A percentile compares a stretch with the other conserved stretches of the same genome.
Evolutionary conservation across 129 eudicot genomes (phyloP).

Genomic region (Tagetes patula): DNA sequence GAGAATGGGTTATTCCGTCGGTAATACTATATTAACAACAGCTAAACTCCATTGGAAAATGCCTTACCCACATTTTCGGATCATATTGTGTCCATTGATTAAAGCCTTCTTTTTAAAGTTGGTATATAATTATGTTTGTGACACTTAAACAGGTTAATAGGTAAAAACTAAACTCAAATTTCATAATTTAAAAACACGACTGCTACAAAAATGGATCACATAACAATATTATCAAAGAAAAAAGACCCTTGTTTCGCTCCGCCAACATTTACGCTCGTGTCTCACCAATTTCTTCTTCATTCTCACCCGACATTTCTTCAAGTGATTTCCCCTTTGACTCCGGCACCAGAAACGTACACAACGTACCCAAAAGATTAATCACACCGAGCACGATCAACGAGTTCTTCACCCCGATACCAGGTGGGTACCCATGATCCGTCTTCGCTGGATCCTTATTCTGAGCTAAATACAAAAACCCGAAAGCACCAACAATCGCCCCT

Average conservation of each 20-base stretch:
- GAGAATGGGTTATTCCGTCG: too few species aligned
- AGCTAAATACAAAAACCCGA: slow-evolving; percentile 61
- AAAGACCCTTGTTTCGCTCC: background rate
- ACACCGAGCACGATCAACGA: slow-evolving; percentile 46
- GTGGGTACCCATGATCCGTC: slow-evolving; percentile 54
- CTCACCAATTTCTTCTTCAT: slow-evolving; percentile 29
- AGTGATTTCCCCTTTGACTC: slow-evolving; percentile 59
- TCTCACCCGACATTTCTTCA: slow-evolving; percentile 55
- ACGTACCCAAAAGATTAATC: slow-evolving; percentile 40
- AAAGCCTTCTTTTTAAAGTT: too few species aligned
- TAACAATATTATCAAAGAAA: background rate
- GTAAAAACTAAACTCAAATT: background rate
- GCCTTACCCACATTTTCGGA: too few species aligned
- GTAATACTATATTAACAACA: too few species aligned
- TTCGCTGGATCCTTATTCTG: slow-evolving; percentile 44
- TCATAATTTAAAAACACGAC: background rate
- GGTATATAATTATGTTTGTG: too few species aligned
- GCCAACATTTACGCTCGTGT: slow-evolving; percentile 17
- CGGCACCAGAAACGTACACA: slow-evolving; percentile 53
- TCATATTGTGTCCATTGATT: too few species aligned
- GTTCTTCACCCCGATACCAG: slow-evolving; percentile 61
- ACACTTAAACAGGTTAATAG: too few species aligned
- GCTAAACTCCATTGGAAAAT: too few species aligned
- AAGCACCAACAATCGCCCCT: slow-evolving; percentile 60
- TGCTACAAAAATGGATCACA: slow-evolving; percentile 11